These are phyloP conservation scores for Colletotrichum camelliae DNA, from an alignment of 2,329 filamentous ascomycete species.

Conservation along the genomic window DNA sequence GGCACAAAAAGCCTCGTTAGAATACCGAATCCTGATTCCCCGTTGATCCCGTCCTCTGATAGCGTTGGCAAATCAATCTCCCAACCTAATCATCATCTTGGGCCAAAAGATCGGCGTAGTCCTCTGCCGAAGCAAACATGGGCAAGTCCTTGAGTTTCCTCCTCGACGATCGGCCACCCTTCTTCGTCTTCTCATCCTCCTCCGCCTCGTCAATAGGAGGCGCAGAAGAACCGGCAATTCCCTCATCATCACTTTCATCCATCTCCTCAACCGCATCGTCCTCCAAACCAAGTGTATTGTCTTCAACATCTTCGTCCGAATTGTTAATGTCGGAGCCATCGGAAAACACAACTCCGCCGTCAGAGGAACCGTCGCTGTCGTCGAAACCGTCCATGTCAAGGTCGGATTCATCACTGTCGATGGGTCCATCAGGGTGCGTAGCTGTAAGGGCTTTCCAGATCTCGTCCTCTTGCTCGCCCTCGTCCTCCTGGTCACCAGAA, in stretches of 20 bases:
- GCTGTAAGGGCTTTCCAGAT: slow-evolving; percentile 92
- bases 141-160: slow-evolving; percentile 89
- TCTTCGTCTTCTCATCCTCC: slow-evolving; percentile 43
- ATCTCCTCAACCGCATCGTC: slow-evolving; percentile 35
- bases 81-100: slow-evolving; percentile 64
- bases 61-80: not conserved
- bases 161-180: slow-evolving; percentile 65
- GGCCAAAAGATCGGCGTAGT: slow-evolving; percentile 86
- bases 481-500: slow-evolving; percentile 54
- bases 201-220: slow-evolving; percentile 13
- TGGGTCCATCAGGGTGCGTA: slow-evolving; percentile 78
- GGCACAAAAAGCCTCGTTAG: not conserved
- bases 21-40: not conserved
- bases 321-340: slow-evolving; percentile 51
- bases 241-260: slow-evolving; percentile 7
- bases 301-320: slow-evolving; percentile 43
- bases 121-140: slow-evolving; percentile 90
- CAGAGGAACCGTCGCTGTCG: slow-evolving; percentile 36
- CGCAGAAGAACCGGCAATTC: not conserved
- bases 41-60: not conserved
- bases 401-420: slow-evolving; percentile 63
- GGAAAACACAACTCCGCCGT: slow-evolving; percentile 14
- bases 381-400: slow-evolving; percentile 55
- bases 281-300: slow-evolving; percentile 46
- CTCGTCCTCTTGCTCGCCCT: slow-evolving; percentile 73